Evolutionary conservation across 164 flowering plant species (phyloP).

Genomic region (Cinnamomum micranthum): DNA sequence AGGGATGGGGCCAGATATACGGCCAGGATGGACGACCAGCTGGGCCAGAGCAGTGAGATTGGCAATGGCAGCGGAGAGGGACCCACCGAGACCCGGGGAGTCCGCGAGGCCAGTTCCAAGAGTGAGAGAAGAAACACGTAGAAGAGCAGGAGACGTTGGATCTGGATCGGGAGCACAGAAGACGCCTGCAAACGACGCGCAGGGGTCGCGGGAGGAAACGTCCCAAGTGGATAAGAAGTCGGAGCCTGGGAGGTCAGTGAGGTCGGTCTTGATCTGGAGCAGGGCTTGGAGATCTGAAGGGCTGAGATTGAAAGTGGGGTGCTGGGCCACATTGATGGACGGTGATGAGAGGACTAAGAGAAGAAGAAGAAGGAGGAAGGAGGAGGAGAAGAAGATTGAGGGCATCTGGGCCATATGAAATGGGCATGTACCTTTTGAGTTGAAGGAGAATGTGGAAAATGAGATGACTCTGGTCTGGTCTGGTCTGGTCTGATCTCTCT

Average conservation of each 20-base stretch:
- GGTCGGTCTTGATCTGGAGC: conserved; percentile 28
- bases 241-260: conserved; percentile 38
- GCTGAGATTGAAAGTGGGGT: conserved; percentile 1
- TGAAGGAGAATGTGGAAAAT: not conserved
- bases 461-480: not conserved
- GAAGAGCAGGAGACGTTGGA: not conserved
- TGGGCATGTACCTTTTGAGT: no score
- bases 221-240: conserved; percentile 66
- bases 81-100: conserved; percentile 62
- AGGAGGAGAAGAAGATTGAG: not conserved
- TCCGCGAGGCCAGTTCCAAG: conserved; percentile 60
- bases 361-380: conserved; percentile 1
- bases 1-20: conserved; percentile 65
- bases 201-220: conserved; percentile 49
- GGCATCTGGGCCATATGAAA: not conserved
- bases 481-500: not conserved
- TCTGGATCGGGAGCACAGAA: conserved; percentile 27
- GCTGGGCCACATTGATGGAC: not conserved
- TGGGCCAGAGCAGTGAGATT: conserved; percentile 46
- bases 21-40: conserved; percentile 60
- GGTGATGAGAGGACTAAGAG: not conserved
- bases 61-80: conserved; percentile 40
- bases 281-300: conserved; percentile 38
- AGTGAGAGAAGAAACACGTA: conserved; percentile 43
- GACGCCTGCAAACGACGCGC: conserved; percentile 54